Evolutionary conservation across 2,329 filamentous ascomycete species (phyloP).

Genomic region (Xylariales sp.): DNA sequence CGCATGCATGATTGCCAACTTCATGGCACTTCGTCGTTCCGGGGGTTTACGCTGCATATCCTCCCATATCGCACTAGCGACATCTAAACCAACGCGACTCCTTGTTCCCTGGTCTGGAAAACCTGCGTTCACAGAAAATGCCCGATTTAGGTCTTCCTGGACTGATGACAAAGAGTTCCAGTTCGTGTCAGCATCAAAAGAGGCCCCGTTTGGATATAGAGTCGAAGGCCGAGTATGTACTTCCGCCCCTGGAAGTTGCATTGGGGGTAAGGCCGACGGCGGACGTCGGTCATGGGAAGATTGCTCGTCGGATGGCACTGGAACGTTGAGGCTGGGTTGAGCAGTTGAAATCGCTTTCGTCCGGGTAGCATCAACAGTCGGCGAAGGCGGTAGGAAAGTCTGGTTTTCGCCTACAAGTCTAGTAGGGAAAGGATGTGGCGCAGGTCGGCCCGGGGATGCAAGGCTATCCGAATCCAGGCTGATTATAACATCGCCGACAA

Average conservation of each 20-base stretch:
- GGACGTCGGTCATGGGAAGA: constrained; percentile 9
- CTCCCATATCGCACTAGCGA: constrained; percentile 38
- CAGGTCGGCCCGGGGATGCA: background rate
- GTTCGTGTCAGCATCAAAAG: background rate
- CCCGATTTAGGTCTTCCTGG: constrained; percentile 38
- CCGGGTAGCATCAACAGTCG: background rate
- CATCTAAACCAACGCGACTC: constrained; percentile 20
- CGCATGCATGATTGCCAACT: constrained; percentile 41
- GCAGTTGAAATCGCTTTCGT: background rate
- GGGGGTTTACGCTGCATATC: constrained; percentile 9
- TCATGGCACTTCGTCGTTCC: constrained; percentile 26
- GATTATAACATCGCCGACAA: constrained; percentile 1
- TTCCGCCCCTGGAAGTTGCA: constrained; percentile 32
- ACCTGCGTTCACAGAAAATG: constrained; percentile 27
- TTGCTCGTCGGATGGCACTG: constrained; percentile 1
- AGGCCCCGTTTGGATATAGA: background rate
- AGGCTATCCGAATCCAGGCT: background rate
- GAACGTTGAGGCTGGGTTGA: background rate
- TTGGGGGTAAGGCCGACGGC: constrained; percentile 10
- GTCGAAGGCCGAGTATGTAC: constrained; percentile 31
- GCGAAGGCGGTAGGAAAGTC: background rate
- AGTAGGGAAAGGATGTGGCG: background rate
- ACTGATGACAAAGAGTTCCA: constrained; percentile 38
- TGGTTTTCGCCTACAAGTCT: background rate
- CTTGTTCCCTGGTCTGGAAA: constrained; percentile 26